Percentiles rank a stretch among this genome's conserved stretches.
phyloP scores from a whole-genome alignment of 805 yeast species.

The Suhomyces sp. region DNA sequence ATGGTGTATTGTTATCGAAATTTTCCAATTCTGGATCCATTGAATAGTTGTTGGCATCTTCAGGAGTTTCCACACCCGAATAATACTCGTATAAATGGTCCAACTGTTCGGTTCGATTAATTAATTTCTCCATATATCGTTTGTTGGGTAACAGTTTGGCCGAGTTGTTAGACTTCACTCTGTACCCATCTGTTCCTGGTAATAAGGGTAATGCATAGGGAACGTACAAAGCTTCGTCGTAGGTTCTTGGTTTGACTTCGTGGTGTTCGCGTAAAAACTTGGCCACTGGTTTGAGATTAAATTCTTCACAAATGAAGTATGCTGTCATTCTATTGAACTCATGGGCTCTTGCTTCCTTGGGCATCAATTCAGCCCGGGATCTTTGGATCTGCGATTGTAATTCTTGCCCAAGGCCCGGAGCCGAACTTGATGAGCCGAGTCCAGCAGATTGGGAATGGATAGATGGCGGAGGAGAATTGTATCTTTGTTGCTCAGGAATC shows the following conservation, averaged over 20 bases:
- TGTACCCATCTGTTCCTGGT: constrained; percentile 77
- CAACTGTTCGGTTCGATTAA: constrained; percentile 77
- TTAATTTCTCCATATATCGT: constrained; percentile 67
- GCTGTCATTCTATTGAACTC: constrained; percentile 87
- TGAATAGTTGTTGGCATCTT: constrained; percentile 49
- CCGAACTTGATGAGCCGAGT: constrained; percentile 5
- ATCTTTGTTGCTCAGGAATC: constrained; percentile 63
- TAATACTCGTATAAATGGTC: constrained; percentile 92
- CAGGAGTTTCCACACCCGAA: constrained; percentile 71
- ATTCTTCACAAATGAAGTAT: constrained; percentile 82
- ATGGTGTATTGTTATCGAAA: constrained; percentile 51
- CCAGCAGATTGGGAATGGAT: background rate
- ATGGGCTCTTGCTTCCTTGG: constrained; percentile 57
- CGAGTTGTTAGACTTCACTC: constrained; percentile 69
- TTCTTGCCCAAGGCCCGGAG: constrained; percentile 11
- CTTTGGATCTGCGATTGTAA: constrained; percentile 34
- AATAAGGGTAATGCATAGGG: constrained; percentile 84
- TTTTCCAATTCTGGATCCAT: constrained; percentile 46
- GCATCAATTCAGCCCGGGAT: constrained; percentile 56
- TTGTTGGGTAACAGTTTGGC: constrained; percentile 43
- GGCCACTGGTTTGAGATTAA: constrained; percentile 61
- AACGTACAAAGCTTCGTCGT: constrained; percentile 91
- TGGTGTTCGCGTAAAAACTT: constrained; percentile 68
- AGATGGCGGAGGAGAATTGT: constrained; percentile 15
- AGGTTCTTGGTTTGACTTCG: constrained; percentile 79